These are phyloP conservation scores for Pseudozyma hubeiensis DNA, from an alignment of 1,284 basidiomycete species.

Conservation along the genomic window DNA sequence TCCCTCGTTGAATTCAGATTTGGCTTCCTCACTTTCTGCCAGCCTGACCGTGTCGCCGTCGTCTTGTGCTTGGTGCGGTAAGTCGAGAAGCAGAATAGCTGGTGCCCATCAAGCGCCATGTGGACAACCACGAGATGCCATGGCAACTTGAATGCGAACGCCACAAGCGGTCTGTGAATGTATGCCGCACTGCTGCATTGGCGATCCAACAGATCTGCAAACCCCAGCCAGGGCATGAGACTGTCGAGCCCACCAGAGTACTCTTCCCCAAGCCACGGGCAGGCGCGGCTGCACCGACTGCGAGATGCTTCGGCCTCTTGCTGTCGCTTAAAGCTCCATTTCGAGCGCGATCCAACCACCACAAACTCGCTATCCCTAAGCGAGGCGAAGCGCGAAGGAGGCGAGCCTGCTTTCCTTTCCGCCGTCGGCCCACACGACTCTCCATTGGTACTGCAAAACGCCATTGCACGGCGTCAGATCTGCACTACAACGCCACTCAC, in stretches of 20 bases:
- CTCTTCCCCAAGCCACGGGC: not conserved
- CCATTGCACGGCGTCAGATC: too few species aligned
- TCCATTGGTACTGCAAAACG: not conserved
- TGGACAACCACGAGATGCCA: too few species aligned
- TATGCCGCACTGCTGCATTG: conserved; percentile 4
- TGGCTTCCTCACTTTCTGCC: too few species aligned
- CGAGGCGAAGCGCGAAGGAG: not conserved
- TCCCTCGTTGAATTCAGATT: too few species aligned
- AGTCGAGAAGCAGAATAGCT: too few species aligned
- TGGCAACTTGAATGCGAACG: conserved; percentile 1
- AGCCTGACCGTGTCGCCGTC: too few species aligned
- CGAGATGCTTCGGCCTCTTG: not conserved
- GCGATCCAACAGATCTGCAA: conserved; percentile 6
- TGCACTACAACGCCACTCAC: too few species aligned
- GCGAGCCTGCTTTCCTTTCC: not conserved
- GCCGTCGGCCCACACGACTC: not conserved
- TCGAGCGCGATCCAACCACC: not conserved
- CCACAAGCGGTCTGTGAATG: not conserved
- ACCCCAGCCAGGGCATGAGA: not conserved
- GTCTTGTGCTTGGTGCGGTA: too few species aligned
- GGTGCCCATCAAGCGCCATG: too few species aligned
- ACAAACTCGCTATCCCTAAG: not conserved
- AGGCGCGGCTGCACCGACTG: not conserved
- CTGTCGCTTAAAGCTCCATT: not conserved
- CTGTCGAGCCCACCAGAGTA: not conserved